Evolutionary conservation across 1,139 yeast species (phyloP).

Genomic region (Saccharomycopsis hybrid): DNA sequence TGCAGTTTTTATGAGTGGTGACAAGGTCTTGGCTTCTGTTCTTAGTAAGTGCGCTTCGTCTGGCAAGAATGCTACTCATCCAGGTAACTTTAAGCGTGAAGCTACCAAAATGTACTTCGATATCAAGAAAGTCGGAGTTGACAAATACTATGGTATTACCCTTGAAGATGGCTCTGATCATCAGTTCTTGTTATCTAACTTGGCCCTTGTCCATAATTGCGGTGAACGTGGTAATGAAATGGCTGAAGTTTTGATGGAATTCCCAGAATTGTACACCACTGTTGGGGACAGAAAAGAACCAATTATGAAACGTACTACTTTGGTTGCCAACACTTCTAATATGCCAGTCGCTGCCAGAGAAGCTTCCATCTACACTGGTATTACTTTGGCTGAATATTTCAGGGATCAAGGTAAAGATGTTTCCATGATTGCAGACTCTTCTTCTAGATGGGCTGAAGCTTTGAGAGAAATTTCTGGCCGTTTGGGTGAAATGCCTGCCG

Average conservation of each 20-base stretch:
- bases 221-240: conserved; percentile 98
- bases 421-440: conserved; percentile 98
- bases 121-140: conserved; percentile 27
- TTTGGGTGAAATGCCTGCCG: conserved; percentile 99
- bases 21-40: conserved; percentile 25
- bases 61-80: conserved; percentile 7
- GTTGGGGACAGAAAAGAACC: conserved; percentile 93
- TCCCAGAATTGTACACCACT: conserved; percentile 94
- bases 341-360: conserved; percentile 99
- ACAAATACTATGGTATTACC: conserved; percentile 37
- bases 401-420: conserved; percentile 99
- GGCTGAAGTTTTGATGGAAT: conserved; percentile 99
- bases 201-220: conserved; percentile 39
- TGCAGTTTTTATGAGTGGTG: conserved; percentile 23
- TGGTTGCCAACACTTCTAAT: conserved; percentile 97
- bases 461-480: conserved; percentile 99
- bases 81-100: conserved; percentile 24
- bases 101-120: conserved; percentile 29
- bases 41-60: conserved; percentile 25
- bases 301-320: conserved; percentile 97
- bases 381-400: conserved; percentile 96
- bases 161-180: conserved; percentile 35
- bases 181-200: conserved; percentile 34
- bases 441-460: conserved; percentile 99
- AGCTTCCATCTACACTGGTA: conserved; percentile 98